phyloP scores from a whole-genome alignment of 345 rosid genomes.

The Pseudoturritis turrita region DNA sequence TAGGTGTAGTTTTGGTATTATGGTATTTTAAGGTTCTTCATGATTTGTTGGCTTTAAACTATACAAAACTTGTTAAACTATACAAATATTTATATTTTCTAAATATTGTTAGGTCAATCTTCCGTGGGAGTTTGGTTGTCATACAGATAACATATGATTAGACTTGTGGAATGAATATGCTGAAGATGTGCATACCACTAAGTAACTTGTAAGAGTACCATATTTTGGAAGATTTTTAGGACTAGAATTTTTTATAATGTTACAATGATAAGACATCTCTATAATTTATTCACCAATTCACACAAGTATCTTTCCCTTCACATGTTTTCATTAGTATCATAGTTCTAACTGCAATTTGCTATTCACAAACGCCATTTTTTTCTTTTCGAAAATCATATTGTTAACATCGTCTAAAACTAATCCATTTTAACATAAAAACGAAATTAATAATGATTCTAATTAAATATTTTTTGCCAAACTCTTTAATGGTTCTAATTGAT shows the following conservation, averaged over 20 bases:
- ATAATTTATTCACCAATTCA: not conserved
- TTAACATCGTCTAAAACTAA: not conserved
- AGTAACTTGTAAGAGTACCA: not conserved
- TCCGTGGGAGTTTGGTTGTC: slow-evolving; percentile 33
- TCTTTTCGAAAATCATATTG: not conserved
- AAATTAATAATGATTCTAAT: not conserved
- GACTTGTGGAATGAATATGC: slow-evolving; percentile 2
- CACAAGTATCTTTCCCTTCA: not conserved
- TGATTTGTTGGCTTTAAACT: slow-evolving; percentile 8
- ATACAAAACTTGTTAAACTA: not conserved
- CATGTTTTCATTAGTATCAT: not conserved
- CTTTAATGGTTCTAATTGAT: not conserved
- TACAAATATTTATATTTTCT: not conserved
- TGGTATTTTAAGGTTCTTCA: slow-evolving; percentile 20
- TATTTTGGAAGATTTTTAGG: not conserved
- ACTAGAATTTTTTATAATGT: not conserved
- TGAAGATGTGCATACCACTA: slow-evolving; percentile 17
- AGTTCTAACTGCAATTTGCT: not conserved
- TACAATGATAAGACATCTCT: not conserved
- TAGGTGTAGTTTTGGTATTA: slow-evolving; percentile 12
- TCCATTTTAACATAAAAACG: not conserved
- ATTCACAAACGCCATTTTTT: not conserved
- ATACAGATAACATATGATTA: slow-evolving; percentile 13
- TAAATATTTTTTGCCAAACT: not conserved
- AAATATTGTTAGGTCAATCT: slow-evolving; percentile 23